A percentile compares a stretch with the other conserved stretches of the same genome.
phyloP scores from a whole-genome alignment of 1,139 yeast genomes.

The Torulaspora pretoriensis region DNA sequence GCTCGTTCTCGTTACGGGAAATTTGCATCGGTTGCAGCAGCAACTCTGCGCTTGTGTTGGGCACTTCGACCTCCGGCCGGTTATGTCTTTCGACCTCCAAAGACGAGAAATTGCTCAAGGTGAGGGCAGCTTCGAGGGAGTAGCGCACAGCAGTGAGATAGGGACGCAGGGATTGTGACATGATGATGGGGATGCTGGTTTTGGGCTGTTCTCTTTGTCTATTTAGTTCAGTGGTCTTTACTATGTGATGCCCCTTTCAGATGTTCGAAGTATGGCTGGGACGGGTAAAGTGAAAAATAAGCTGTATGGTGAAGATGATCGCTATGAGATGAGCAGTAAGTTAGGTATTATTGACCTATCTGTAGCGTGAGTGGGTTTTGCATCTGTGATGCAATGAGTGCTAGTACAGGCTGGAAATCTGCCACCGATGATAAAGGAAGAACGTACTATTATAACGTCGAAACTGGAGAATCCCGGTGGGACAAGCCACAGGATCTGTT shows the following conservation, averaged over 20 bases:
- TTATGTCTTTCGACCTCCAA: slow-evolving; percentile 96
- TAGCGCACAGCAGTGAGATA: slow-evolving; percentile 90
- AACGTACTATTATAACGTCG: slow-evolving; percentile 63
- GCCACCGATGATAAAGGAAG: slow-evolving; percentile 63
- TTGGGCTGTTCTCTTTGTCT: background rate
- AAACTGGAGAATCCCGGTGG: slow-evolving; percentile 75
- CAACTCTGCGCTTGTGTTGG: slow-evolving; percentile 69
- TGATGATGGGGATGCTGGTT: slow-evolving; percentile 6
- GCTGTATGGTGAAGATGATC: background rate
- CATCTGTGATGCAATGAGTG: slow-evolving; percentile 4
- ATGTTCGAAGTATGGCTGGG: background rate
- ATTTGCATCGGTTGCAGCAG: slow-evolving; percentile 84
- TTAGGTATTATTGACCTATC: background rate
- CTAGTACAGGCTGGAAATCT: slow-evolving; percentile 53
- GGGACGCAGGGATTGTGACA: slow-evolving; percentile 93
- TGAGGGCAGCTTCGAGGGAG: slow-evolving; percentile 91
- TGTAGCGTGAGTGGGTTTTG: background rate
- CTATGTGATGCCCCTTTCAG: background rate
- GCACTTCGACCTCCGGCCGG: slow-evolving; percentile 90
- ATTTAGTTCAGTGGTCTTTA: background rate
- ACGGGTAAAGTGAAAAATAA: slow-evolving; percentile 4
- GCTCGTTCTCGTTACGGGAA: slow-evolving; percentile 91
- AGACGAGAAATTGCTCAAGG: slow-evolving; percentile 90
- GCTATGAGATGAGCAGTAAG: background rate
- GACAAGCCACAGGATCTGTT: slow-evolving; percentile 60